Evolutionary conservation across 805 yeast species (phyloP), one percentile per base, ranked within the genome.

Genomic region (Yarrowia sp.): DNA sequence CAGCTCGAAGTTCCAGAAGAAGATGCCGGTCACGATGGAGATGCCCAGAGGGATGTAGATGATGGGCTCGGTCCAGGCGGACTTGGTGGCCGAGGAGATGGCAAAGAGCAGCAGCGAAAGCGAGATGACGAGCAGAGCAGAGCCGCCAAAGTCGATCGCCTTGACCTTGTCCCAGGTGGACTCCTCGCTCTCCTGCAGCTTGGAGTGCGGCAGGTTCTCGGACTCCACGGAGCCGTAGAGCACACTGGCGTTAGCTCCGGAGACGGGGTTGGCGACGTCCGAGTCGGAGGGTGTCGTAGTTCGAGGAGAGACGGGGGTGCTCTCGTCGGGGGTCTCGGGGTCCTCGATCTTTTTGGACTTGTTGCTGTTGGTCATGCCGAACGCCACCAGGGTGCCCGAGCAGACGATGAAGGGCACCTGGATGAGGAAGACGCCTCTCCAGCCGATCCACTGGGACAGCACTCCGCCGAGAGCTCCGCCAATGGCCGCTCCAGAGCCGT

Each of bases 401-500:
- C 81, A 69, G 27, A 80, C 63, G 1, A 74, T 65, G 9, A 74
- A 60, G 1, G 80, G 81, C 5, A 77, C 77, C 66, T 77, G 80
- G 44, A 70, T 65, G 18, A 65, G 66, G 62, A 77, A 77, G 9
- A 77, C 78, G 58, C 70, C 77, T 70, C 91, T 77, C 96, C 96
- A 88, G 13, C 89, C 88, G 42, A 78, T 72, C 42, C 67, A 70
- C 8, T 75, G 74, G 31, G 85, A 79, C 58, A 85, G 73, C 21
- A 80, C 65, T 1, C 91, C 90, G 71, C 81, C 72, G 77, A 80
- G 19, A 73, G 62, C 59, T 1, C 91, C 92, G 14, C 96, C 96
- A 49, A 80, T 71, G 0, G 87, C 85, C 1, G 90, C 85, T 4
- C 97, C 97, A 18, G 84, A 70, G 13, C 91, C 93, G 69, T 81